Conservation (phyloP, 768 basidiomycete species). For the Tricholoma sp. region DNA sequence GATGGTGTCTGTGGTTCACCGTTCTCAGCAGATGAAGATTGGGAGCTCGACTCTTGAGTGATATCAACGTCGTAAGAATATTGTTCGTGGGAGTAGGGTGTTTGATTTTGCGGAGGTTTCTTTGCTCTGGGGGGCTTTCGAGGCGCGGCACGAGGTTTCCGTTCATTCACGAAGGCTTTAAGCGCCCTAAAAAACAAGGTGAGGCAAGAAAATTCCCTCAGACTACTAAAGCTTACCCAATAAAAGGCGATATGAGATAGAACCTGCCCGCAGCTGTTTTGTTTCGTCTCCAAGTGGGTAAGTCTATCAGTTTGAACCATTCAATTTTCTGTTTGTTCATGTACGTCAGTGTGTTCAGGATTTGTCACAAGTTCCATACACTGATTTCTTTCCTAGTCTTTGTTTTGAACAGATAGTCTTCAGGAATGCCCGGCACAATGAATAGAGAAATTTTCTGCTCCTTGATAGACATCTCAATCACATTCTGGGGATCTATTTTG, state of each 20-base stretch:
- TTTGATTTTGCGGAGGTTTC: constrained; percentile 11
- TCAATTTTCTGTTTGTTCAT: constrained; percentile 72
- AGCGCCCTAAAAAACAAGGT: constrained; percentile 39
- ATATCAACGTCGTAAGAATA: constrained; percentile 18
- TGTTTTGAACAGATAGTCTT: constrained; percentile 86
- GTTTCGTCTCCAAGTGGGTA: constrained; percentile 90
- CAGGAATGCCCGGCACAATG: constrained; percentile 83
- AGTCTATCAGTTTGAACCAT: constrained; percentile 87
- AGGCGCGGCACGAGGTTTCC: constrained; percentile 46
- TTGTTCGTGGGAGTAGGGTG: constrained; percentile 1
- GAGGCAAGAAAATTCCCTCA: constrained; percentile 1
- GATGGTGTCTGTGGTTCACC: constrained; percentile 61
- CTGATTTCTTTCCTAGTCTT: constrained; percentile 98
- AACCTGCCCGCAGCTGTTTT: constrained; percentile 73
- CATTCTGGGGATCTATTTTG: constrained; percentile 59
- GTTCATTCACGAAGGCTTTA: constrained; percentile 63
- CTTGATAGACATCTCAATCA: constrained; percentile 81
- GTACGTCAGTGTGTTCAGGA: constrained; percentile 12
- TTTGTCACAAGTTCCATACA: constrained; percentile 40
- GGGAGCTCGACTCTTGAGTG: constrained; percentile 62
- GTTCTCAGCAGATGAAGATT: constrained; percentile 57
- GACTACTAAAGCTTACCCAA: constrained; percentile 47
- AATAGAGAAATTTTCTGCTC: constrained; percentile 90
- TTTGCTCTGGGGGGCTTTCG: constrained; percentile 31
- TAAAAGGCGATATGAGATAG: constrained; percentile 94